A percentile compares a stretch with the other conserved stretches of the same genome.
These are phyloP conservation scores for Cladosporium sp. DNA, from an alignment of 2,329 filamentous ascomycete genomes.

Conservation along the genomic window DNA sequence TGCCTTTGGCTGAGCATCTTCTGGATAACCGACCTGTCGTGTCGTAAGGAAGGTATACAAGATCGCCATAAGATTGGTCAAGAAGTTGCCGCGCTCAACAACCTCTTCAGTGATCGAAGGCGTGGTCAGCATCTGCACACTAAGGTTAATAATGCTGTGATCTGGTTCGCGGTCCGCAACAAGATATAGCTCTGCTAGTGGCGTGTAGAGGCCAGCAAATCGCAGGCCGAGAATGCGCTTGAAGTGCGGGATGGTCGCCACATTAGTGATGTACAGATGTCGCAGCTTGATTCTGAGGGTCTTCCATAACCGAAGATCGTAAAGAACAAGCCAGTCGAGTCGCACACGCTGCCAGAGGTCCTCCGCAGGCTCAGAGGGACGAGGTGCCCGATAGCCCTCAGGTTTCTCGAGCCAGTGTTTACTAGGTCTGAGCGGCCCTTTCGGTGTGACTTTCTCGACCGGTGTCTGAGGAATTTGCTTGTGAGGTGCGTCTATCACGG, in stretches of 20 bases:
- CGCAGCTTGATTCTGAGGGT: constrained; percentile 85
- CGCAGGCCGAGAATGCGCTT: constrained; percentile 88
- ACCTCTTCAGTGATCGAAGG: constrained; percentile 96
- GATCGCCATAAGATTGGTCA: constrained; percentile 93
- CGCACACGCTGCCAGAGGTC: constrained; percentile 86
- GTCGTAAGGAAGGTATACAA: constrained; percentile 96
- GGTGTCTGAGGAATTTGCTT: constrained; percentile 79
- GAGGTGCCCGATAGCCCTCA: constrained; percentile 50
- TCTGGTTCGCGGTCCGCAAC: constrained; percentile 96
- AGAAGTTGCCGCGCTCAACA: constrained; percentile 89
- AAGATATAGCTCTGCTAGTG: constrained; percentile 87
- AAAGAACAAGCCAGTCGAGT: constrained; percentile 90
- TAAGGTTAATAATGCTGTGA: constrained; percentile 97
- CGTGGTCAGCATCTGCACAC: constrained; percentile 92
- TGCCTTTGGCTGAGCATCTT: constrained; percentile 79
- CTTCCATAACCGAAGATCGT: constrained; percentile 96
- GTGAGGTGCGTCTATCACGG: constrained; percentile 24
- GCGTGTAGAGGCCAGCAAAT: constrained; percentile 94
- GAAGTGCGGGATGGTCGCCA: constrained; percentile 93
- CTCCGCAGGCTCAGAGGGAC: constrained; percentile 63
- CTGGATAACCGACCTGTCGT: constrained; percentile 89
- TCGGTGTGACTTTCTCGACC: constrained; percentile 39
- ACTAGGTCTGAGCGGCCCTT: constrained; percentile 59
- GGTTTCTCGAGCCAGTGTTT: constrained; percentile 86
- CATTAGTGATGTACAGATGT: constrained; percentile 92